Conservation (phyloP, 2,329 filamentous ascomycete species). For the Bretziella fagacearum region DNA sequence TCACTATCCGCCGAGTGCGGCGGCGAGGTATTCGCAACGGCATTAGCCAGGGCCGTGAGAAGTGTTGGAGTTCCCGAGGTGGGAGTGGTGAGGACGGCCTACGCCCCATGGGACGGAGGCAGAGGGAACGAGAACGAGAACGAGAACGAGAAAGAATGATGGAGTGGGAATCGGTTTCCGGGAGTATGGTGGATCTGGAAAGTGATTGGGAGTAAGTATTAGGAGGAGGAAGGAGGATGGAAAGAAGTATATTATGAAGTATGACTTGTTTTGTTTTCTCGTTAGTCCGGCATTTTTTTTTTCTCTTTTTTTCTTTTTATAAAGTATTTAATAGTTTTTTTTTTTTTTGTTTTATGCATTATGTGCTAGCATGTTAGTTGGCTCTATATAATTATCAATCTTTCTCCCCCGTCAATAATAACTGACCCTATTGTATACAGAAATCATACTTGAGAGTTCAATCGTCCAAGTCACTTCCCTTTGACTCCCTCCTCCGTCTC, state of each 20-base stretch:
- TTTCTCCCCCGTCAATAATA: background rate
- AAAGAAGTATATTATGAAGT: background rate
- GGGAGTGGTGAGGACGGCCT: background rate
- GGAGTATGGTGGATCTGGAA: background rate
- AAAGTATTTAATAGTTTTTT: background rate
- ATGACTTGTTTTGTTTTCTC: too few species aligned
- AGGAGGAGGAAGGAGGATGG: background rate
- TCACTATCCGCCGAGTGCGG: conserved; percentile 1
- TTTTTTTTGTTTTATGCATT: background rate
- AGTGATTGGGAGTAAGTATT: background rate
- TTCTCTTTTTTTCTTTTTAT: background rate
- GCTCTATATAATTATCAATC: background rate
- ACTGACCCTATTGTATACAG: background rate
- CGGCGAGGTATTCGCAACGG: conserved; percentile 11
- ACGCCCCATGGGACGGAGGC: background rate
- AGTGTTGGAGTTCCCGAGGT: background rate
- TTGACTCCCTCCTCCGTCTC: background rate
- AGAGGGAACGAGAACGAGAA: background rate
- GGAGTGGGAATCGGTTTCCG: too few species aligned
- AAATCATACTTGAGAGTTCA: background rate
- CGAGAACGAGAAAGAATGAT: background rate
- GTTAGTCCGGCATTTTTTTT: too few species aligned
- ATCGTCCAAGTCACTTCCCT: background rate
- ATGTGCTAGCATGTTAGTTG: background rate
- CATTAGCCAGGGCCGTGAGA: conserved; percentile 7